Evolutionary conservation across 2,329 filamentous ascomycete species (phyloP).

Genomic region (Knufia fluminis): DNA sequence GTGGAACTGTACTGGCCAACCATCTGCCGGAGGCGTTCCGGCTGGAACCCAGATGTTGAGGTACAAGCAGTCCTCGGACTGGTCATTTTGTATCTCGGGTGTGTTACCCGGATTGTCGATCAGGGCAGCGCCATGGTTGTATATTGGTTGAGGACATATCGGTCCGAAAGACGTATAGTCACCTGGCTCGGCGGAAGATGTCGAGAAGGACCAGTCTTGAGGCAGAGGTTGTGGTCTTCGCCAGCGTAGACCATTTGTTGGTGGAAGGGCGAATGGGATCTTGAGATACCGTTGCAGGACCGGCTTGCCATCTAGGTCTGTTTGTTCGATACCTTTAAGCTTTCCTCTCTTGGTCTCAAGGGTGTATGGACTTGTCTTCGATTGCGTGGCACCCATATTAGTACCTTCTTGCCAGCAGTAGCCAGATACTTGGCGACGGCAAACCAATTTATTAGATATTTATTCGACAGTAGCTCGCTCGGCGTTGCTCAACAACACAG

Average conservation of each 20-base stretch:
- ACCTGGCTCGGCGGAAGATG: conserved; percentile 24
- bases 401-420: neutral
- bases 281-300: conserved; percentile 26
- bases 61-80: conserved; percentile 42
- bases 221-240: conserved; percentile 31
- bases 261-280: conserved; percentile 35
- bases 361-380: conserved; percentile 16
- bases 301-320: conserved; percentile 12
- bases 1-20: conserved; percentile 28
- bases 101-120: conserved; percentile 24
- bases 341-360: conserved; percentile 17
- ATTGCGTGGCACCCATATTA: conserved; percentile 19
- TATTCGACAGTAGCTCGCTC: no score
- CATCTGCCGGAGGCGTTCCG: conserved; percentile 15
- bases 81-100: conserved; percentile 22
- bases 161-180: conserved; percentile 32
- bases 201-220: conserved; percentile 24
- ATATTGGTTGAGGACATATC: conserved; percentile 35
- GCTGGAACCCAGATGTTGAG: conserved; percentile 43
- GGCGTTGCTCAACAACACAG: no score
- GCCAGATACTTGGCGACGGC: neutral
- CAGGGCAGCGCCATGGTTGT: conserved; percentile 17
- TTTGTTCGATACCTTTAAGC: conserved; percentile 18
- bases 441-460: no score
- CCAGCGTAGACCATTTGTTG: conserved; percentile 31